Evolutionary conservation across 2,329 filamentous ascomycete genomes (phyloP).

Genomic region (Aphanocladium album): DNA sequence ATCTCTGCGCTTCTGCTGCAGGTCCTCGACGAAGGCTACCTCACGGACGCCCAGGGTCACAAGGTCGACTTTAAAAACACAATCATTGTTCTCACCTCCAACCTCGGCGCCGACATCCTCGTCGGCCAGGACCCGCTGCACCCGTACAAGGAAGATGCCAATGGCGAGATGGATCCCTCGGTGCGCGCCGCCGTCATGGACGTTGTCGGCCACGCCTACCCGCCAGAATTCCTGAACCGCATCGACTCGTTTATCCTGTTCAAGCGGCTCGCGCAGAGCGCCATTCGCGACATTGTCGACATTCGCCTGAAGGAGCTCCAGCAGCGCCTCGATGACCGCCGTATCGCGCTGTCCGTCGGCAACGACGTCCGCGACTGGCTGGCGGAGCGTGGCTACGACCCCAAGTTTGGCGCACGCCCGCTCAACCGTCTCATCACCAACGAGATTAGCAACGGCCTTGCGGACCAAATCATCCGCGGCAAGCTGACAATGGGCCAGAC

Average conservation of each 20-base stretch:
- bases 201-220: slow-evolving; percentile 67
- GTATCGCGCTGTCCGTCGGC: slow-evolving; percentile 70
- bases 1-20: slow-evolving; percentile 89
- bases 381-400: slow-evolving; percentile 83
- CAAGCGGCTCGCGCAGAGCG: slow-evolving; percentile 72
- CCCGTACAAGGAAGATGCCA: slow-evolving; percentile 55
- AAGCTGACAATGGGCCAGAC: slow-evolving; percentile 70
- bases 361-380: slow-evolving; percentile 78
- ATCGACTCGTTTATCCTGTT: slow-evolving; percentile 98
- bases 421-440: slow-evolving; percentile 87
- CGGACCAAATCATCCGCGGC: slow-evolving; percentile 87
- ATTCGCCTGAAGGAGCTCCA: slow-evolving; percentile 86
- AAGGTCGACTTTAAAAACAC: slow-evolving; percentile 97
- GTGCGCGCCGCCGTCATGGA: slow-evolving; percentile 83
- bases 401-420: slow-evolving; percentile 83
- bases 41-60: slow-evolving; percentile 92
- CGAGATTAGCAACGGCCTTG: slow-evolving; percentile 82
- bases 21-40: slow-evolving; percentile 91
- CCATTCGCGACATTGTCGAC: slow-evolving; percentile 87
- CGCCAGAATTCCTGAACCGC: slow-evolving; percentile 93
- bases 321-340: slow-evolving; percentile 72
- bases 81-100: slow-evolving; percentile 92
- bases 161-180: slow-evolving; percentile 66
- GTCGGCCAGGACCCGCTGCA: slow-evolving; percentile 66
- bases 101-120: slow-evolving; percentile 87